Base-by-base conservation (phyloP, 2,329 filamentous ascomycete species). In the Thermochaetoides dissita region DNA sequence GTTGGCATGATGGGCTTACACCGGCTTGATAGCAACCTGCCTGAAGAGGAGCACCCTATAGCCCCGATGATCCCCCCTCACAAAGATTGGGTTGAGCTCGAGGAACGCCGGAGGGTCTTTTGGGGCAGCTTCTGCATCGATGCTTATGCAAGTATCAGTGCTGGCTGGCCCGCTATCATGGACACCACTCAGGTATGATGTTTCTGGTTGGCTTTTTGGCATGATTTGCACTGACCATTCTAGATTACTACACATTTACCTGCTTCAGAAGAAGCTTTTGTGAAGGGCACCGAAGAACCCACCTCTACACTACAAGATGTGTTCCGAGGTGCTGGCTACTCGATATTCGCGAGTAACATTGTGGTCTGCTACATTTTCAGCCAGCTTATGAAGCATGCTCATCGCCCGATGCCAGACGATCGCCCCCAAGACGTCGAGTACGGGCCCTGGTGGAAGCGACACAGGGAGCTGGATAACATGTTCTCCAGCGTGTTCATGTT, bases 51-150 rank as follows among this genome's bases (percentile, higher is more conserved):
- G 6, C 37, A 39, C 7, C 47, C 42, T 2, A 49, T 84, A 34
- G 84, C 88, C 49, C 82, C 86, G 42, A 81, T 80, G 36, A 56
- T 95, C 7, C 67, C 75, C 3, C 80, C 84, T 1, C 70, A 86
- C 0, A 74, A 72, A 51, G 84, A 86, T 54, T 94, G 85, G 85
- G 78, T 75, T 1, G 89, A 95, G 47, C 49, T 67, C 12, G 69
- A 72, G 45, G 88, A 96, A 59, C 72, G 88, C 40, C 72, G 89
- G 44, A 72, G 89, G 50, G 79, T 83, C 0, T 94, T 94, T 52
- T 95, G 89, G 89, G 75, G 80, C 49, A 72, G 79, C 1, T 95
- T 89, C 54, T 82, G 79, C 50, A 71, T 84, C 35, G 88, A 95
- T 58, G 74, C 84, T 28, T 93, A 93, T 61, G 81, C 84, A 2